phyloP scores from a whole-genome alignment of 768 basidiomycete genomes.

The Tubosaeta brunneosetosa region DNA sequence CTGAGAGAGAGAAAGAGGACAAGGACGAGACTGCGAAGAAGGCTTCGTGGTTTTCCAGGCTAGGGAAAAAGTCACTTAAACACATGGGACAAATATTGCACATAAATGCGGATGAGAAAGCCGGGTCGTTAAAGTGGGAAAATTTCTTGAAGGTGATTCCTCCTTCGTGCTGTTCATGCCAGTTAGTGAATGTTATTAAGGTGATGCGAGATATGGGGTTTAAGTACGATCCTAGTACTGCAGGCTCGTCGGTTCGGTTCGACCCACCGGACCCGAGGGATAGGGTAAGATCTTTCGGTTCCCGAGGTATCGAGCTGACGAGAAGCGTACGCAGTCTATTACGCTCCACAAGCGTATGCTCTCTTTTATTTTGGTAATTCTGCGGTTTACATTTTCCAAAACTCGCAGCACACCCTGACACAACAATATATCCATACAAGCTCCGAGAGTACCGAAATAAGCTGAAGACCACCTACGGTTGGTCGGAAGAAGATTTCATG shows the following conservation, averaged over 20 bases:
- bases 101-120: constrained; percentile 50
- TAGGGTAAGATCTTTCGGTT: constrained; percentile 31
- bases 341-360: constrained; percentile 69
- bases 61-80: constrained; percentile 54
- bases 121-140: constrained; percentile 75
- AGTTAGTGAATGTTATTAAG: constrained; percentile 31
- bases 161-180: not conserved
- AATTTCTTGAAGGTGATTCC: constrained; percentile 59
- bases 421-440: constrained; percentile 49
- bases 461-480: constrained; percentile 62
- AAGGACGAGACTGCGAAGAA: constrained; percentile 31
- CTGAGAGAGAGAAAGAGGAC: constrained; percentile 34
- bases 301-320: constrained; percentile 1
- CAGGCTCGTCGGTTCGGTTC: constrained; percentile 80
- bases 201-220: constrained; percentile 80
- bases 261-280: constrained; percentile 60
- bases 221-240: constrained; percentile 64
- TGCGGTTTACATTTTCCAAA: not conserved
- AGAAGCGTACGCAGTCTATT: constrained; percentile 45
- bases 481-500: constrained; percentile 46
- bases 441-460: constrained; percentile 53
- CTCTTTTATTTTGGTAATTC: not conserved
- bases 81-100: constrained; percentile 64
- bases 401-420: constrained; percentile 65
- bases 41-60: constrained; percentile 50